These are phyloP conservation scores for Thinopyrum elongatum DNA, from an alignment of 176 grass and related monocot genomes.

Conservation along the genomic window DNA sequence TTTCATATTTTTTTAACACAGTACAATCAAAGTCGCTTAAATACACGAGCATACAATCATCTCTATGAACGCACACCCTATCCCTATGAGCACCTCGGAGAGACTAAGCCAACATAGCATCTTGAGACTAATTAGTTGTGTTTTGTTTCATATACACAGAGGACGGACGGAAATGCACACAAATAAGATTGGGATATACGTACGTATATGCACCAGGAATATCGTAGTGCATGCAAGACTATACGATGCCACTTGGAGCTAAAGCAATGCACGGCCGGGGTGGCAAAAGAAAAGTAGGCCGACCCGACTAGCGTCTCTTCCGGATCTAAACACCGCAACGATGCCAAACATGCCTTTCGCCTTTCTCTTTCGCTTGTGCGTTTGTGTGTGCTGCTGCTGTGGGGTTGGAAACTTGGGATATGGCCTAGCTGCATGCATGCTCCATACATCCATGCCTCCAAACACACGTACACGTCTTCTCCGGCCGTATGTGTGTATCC, in stretches of 20 bases:
- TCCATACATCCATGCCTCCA: not conserved
- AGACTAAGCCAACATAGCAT: too few relatives aligned
- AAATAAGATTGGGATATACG: not conserved
- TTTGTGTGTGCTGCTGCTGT: not conserved
- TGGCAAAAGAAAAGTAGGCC: not conserved
- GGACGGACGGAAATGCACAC: not conserved
- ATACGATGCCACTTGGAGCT: not conserved
- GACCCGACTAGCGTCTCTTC: constrained; percentile 2
- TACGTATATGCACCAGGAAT: not conserved
- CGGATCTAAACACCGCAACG: constrained; percentile 21
- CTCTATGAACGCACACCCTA: too few relatives aligned
- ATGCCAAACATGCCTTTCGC: constrained; percentile 25
- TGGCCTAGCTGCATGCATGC: constrained; percentile 8
- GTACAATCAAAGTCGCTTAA: too few relatives aligned
- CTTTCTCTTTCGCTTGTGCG: constrained; percentile 20
- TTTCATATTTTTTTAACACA: too few relatives aligned
- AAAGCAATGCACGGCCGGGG: too few relatives aligned
- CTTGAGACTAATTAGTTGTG: not conserved
- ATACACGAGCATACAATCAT: too few relatives aligned
- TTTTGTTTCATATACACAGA: not conserved
- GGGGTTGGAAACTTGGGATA: not conserved
- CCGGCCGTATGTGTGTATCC: not conserved
- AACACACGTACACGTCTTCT: not conserved
- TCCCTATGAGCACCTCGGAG: too few relatives aligned
- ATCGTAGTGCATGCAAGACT: not conserved